Conservation (phyloP, 2,329 filamentous ascomycete genomes). For the Aschersonia sp. region DNA sequence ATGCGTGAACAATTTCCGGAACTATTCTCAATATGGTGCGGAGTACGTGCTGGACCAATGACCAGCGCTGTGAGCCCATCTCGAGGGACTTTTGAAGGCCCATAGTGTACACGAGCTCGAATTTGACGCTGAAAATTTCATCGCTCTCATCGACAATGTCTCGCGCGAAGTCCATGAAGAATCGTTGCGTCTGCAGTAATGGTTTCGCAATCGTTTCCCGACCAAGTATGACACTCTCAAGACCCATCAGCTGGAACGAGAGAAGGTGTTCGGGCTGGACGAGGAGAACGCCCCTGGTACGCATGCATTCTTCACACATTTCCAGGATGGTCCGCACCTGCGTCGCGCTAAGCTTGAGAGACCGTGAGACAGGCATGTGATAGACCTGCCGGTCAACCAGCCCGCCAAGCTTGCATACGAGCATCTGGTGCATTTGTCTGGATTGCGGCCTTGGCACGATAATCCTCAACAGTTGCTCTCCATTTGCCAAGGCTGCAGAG, state of each 20-base stretch:
- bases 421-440: slow-evolving; percentile 28
- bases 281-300: slow-evolving; percentile 37
- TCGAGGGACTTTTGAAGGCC: slow-evolving; percentile 36
- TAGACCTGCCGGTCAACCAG: slow-evolving; percentile 38
- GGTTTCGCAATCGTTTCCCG: slow-evolving; percentile 1
- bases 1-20: slow-evolving; percentile 19
- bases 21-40: not conserved
- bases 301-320: slow-evolving; percentile 31
- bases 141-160: slow-evolving; percentile 54
- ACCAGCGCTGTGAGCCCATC: slow-evolving; percentile 15
- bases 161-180: slow-evolving; percentile 23
- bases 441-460: slow-evolving; percentile 47
- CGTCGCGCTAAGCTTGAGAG: slow-evolving; percentile 16
- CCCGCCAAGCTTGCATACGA: slow-evolving; percentile 29
- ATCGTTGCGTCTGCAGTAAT: slow-evolving; percentile 26
- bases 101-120: slow-evolving; percentile 50
- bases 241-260: slow-evolving; percentile 46
- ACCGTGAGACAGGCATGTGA: slow-evolving; percentile 43
- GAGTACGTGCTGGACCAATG: slow-evolving; percentile 1
- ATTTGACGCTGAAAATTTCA: slow-evolving; percentile 44
- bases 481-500: slow-evolving; percentile 35
- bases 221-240: slow-evolving; percentile 29
- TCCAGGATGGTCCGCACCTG: slow-evolving; percentile 20
- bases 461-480: slow-evolving; percentile 33
- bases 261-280: slow-evolving; percentile 50